A percentile compares a stretch with the other conserved stretches of the same genome.
Evolutionary conservation across 2,329 filamentous ascomycete genomes (phyloP).

Genomic region (Helotiales sp.): DNA sequence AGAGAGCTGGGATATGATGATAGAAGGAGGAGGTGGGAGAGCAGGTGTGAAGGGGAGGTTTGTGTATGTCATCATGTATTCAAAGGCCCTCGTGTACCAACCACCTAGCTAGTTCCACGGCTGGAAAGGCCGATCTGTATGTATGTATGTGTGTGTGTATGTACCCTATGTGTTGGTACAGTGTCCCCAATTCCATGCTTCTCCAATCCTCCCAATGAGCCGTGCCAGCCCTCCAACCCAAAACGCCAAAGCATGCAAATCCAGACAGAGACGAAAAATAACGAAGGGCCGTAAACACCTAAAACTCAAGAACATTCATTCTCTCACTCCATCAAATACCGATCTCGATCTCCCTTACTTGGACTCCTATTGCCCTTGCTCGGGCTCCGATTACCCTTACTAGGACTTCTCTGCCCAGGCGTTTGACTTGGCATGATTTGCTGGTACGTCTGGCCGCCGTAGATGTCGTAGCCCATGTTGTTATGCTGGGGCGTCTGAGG

Average conservation of each 20-base stretch:
- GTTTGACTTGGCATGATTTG: slow-evolving; percentile 40
- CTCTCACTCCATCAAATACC: slow-evolving; percentile 14
- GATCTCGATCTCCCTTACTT: slow-evolving; percentile 36
- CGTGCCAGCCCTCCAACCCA: not conserved
- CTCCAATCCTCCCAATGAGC: not conserved
- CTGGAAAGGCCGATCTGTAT: not conserved
- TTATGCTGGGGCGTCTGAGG: slow-evolving; percentile 37
- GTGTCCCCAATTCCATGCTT: slow-evolving; percentile 9
- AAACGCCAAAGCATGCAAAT: not conserved
- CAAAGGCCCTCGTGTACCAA: not conserved
- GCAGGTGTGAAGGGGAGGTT: no score
- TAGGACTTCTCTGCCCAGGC: slow-evolving; percentile 38
- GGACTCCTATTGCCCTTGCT: slow-evolving; percentile 38
- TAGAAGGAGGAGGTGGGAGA: no score
- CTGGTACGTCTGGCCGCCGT: slow-evolving; percentile 31
- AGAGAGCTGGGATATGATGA: no score
- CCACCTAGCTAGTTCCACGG: not conserved
- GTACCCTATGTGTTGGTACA: slow-evolving; percentile 15
- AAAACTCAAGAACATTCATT: no score
- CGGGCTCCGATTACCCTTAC: slow-evolving; percentile 36
- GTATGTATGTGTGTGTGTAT: not conserved
- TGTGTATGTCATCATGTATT: not conserved
- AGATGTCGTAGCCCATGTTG: slow-evolving; percentile 32
- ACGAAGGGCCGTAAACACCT: no score
- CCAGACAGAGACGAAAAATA: not conserved